A percentile compares a stretch with the other conserved stretches of the same genome.
These are phyloP conservation scores for Physocladia obscura DNA, from an alignment of 192 early-diverging fungal species.

Conservation along the genomic window DNA sequence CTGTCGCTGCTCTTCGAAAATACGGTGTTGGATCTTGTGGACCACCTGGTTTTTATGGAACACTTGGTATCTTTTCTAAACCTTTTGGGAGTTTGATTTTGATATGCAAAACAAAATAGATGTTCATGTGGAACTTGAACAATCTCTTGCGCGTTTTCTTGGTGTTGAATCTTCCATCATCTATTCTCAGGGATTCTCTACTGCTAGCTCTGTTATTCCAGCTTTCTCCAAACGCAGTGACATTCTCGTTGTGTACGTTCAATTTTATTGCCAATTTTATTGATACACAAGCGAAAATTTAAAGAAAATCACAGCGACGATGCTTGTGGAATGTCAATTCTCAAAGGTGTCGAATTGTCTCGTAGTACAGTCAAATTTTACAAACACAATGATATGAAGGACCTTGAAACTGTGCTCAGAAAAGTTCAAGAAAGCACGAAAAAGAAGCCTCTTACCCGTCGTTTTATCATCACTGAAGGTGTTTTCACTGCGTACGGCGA, in stretches of 20 bases:
- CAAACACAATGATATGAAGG: conserved; percentile 96
- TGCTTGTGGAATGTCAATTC: conserved; percentile 80
- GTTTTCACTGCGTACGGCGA: conserved; percentile 85
- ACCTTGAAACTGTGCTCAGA: conserved; percentile 82
- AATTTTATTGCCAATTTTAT: conserved; percentile 18
- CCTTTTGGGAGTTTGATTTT: background rate
- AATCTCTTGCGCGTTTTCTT: conserved; percentile 78
- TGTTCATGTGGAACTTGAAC: conserved; percentile 93
- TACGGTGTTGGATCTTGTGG: conserved; percentile 97
- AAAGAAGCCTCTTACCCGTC: conserved; percentile 80
- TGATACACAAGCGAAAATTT: background rate
- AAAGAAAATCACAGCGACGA: conserved; percentile 67
- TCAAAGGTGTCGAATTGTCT: conserved; percentile 88
- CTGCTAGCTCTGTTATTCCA: conserved; percentile 87
- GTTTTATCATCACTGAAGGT: conserved; percentile 93
- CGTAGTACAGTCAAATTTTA: conserved; percentile 85
- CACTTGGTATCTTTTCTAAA: conserved; percentile 39
- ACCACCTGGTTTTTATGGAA: conserved; percentile 93
- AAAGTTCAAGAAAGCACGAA: conserved; percentile 71
- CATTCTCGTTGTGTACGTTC: conserved; percentile 79
- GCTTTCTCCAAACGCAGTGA: conserved; percentile 97
- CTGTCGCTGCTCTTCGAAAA: conserved; percentile 78
- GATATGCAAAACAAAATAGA: conserved; percentile 49
- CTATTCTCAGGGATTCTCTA: conserved; percentile 94
- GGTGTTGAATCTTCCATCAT: conserved; percentile 85